phyloP scores from a whole-genome alignment of 257 asterid species.

The Solanum ahanhuiri region DNA sequence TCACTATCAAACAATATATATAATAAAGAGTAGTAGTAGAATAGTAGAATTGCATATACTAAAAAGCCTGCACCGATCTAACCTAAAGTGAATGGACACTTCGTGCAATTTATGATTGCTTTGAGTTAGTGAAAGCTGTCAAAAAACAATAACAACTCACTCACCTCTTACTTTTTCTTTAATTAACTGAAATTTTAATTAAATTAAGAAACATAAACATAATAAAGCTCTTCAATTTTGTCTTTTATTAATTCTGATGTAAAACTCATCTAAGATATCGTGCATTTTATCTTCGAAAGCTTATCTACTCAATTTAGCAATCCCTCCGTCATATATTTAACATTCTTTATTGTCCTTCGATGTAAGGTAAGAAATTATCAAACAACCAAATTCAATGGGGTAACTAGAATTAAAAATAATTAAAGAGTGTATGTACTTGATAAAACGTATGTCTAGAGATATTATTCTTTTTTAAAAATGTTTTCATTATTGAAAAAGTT shows the following conservation, averaged over 20 bases:
- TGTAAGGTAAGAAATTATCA: no score
- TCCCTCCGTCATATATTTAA: no score
- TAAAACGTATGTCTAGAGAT: neutral
- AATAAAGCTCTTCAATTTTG: neutral
- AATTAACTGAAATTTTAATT: neutral
- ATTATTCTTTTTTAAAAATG: no score
- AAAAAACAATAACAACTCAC: neutral
- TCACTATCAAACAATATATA: no score
- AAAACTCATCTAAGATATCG: neutral
- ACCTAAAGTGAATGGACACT: neutral
- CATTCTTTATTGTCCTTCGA: no score
- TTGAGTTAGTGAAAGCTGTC: neutral
- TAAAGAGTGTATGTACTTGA: no score
- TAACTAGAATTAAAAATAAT: no score
- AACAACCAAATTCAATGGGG: neutral
- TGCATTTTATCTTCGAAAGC: neutral
- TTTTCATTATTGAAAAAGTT: neutral
- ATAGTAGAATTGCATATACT: neutral
- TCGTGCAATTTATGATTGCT: neutral
- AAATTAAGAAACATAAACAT: neutral
- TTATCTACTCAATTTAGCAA: no score
- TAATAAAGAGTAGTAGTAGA: neutral
- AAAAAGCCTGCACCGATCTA: conserved; percentile 4
- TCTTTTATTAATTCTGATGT: neutral
- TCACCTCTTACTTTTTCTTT: neutral